Evolutionary conservation across 78 protist genomes (phyloP).

Genomic region (Dictyostelium discoideum): dicty_2.7 NC_007089.4:1758001-1758500

Average conservation of each 20-base stretch:
- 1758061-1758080: slow-evolving; percentile 80
- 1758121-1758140: slow-evolving; percentile 42
- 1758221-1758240: slow-evolving; percentile 67
- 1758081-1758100: slow-evolving; percentile 88
- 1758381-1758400: slow-evolving; percentile 45
- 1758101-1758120: neutral
- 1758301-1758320: slow-evolving; percentile 18
- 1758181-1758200: slow-evolving; percentile 86
- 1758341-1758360: slow-evolving; percentile 67
- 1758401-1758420: slow-evolving; percentile 65
- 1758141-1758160: slow-evolving; percentile 81
- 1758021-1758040: slow-evolving; percentile 85
- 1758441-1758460: slow-evolving; percentile 22
- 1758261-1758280: neutral
- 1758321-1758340: slow-evolving; percentile 56
- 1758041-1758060: slow-evolving; percentile 91
- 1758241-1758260: neutral
- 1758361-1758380: slow-evolving; percentile 60
- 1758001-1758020: slow-evolving; percentile 77
- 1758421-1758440: slow-evolving; percentile 38
- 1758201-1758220: slow-evolving; percentile 80
- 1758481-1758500: slow-evolving; percentile 44
- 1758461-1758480: slow-evolving; percentile 15
- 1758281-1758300: slow-evolving; percentile 19
- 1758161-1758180: slow-evolving; percentile 91